phyloP scores from a whole-genome alignment of 2,329 filamentous ascomycete genomes.

The Aspergillus chevalieri region DNA sequence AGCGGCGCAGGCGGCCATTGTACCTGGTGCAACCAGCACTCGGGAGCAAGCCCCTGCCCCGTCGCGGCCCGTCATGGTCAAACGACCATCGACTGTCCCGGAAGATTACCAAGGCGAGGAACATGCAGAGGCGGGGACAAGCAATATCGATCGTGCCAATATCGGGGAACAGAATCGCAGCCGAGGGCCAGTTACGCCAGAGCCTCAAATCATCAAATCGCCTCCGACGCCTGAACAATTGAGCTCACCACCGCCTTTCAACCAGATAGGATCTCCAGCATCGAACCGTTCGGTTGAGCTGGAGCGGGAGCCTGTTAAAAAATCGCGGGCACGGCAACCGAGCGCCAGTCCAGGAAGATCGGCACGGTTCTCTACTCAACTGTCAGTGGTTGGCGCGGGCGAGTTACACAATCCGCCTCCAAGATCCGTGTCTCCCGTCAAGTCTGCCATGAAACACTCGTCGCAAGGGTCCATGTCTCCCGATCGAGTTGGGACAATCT shows the following conservation, averaged over 20 bases:
- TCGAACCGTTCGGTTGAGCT: slow-evolving; percentile 11
- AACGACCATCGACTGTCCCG: slow-evolving; percentile 35
- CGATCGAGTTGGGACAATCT: slow-evolving; percentile 20
- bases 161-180: not conserved
- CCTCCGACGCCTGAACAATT: slow-evolving; percentile 8
- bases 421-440: slow-evolving; percentile 55
- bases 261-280: slow-evolving; percentile 16
- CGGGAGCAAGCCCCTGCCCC: not conserved
- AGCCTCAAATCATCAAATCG: slow-evolving; percentile 3
- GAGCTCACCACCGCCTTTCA: slow-evolving; percentile 5
- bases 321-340: slow-evolving; percentile 26
- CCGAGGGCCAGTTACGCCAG: not conserved
- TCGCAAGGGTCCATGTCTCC: slow-evolving; percentile 39
- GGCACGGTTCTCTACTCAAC: slow-evolving; percentile 51
- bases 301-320: slow-evolving; percentile 8
- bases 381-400: slow-evolving; percentile 42
- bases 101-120: slow-evolving; percentile 38
- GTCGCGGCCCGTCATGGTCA: slow-evolving; percentile 9
- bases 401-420: slow-evolving; percentile 54
- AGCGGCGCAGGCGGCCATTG: slow-evolving; percentile 22
- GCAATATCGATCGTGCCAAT: not conserved
- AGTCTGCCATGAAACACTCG: slow-evolving; percentile 56
- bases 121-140: slow-evolving; percentile 19
- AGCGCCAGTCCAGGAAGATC: slow-evolving; percentile 50
- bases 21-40: slow-evolving; percentile 9